Evolutionary conservation across 2,329 filamentous ascomycete genomes (phyloP).

Genomic region (Sporothrix mexicana): DNA sequence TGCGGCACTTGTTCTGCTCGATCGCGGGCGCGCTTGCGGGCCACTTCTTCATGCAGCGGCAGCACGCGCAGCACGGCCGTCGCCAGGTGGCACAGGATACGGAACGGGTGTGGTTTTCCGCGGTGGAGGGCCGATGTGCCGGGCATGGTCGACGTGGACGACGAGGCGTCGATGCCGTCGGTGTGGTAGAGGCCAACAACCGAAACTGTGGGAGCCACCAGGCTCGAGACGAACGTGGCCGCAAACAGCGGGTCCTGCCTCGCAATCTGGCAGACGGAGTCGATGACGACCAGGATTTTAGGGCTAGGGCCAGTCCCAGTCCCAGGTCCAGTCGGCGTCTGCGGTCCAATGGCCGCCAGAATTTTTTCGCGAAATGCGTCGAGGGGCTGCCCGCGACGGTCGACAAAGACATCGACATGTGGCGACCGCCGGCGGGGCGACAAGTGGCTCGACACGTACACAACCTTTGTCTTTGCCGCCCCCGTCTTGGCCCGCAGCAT

Average conservation of each 20-base stretch:
- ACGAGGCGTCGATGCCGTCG: constrained; percentile 53
- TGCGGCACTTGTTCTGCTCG: constrained; percentile 75
- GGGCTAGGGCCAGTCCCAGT: too few relatives aligned
- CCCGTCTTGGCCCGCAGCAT: constrained; percentile 75
- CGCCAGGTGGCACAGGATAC: constrained; percentile 80
- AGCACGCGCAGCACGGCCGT: constrained; percentile 80
- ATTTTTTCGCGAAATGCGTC: constrained; percentile 66
- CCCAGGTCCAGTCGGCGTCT: too few relatives aligned
- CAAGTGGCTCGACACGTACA: constrained; percentile 72
- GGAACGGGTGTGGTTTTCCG: constrained; percentile 72
- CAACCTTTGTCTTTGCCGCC: constrained; percentile 57
- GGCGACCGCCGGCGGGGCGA: constrained; percentile 70
- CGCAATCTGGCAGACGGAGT: constrained; percentile 74
- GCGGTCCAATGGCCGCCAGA: constrained; percentile 36
- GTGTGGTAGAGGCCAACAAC: constrained; percentile 82
- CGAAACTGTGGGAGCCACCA: constrained; percentile 70
- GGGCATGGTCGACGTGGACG: neutral
- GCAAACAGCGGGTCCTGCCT: constrained; percentile 61
- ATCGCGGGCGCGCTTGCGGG: constrained; percentile 75
- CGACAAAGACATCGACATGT: constrained; percentile 71
- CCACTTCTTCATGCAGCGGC: constrained; percentile 75
- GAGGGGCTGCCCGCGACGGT: constrained; percentile 64
- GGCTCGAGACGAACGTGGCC: constrained; percentile 70
- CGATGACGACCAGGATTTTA: constrained; percentile 74
- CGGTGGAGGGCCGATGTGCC: constrained; percentile 50